Evolutionary conservation across 2,329 filamentous ascomycete species (phyloP), one percentile per base, ranked within the genome.

Genomic region (Graphilbum sp.): DNA sequence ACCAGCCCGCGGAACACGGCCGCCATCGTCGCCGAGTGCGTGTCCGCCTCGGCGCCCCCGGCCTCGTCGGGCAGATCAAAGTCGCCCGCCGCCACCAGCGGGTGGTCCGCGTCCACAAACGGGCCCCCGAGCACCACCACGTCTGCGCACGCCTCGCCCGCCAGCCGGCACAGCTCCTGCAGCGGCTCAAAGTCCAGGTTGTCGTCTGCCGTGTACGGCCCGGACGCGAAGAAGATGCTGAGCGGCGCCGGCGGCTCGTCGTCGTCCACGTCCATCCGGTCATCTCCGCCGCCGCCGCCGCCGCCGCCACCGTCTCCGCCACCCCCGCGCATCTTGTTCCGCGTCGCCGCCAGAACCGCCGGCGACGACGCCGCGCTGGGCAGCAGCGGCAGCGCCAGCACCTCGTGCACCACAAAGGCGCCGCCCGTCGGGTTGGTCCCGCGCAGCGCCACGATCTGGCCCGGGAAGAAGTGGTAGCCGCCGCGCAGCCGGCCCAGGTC

Each of bases 51-150:
- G n/a, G 20, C 37, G 21, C 21, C 21, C 6, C 21, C 21, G 21
- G 18, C 37, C 13, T 78, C 71, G 19, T 77, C 70, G 30, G 80
- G 78, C 41, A 86, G 66, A 50, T 88, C 74, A 52, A 88, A 79
- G 58, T 88, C 80, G 45, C 85, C 79, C 15, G 72, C 69, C 19
- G 85, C 83, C 38, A 98, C 72, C 20, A 92, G 65, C 0, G 90
- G 88, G 54, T 98, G 90, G 49, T 95, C 86, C 27, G 80, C 67
- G 54, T 96, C 90, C 46, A 98, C 67, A 54, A 98, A 95, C 0
- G 90, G 90, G 0, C 90, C 90, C 4, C 72, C 64, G 9, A 98
- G 66, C 32, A 96, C 69, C 21, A 98, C 60, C 3, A 74, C 72
- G 54, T 98, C 90, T 11, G 79, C 81, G 45, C 73, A 77, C 18